Evolutionary conservation across 2,329 filamentous ascomycete species (phyloP), one percentile per base, ranked within the genome.

Genomic region (Epichloe scottii): DNA sequence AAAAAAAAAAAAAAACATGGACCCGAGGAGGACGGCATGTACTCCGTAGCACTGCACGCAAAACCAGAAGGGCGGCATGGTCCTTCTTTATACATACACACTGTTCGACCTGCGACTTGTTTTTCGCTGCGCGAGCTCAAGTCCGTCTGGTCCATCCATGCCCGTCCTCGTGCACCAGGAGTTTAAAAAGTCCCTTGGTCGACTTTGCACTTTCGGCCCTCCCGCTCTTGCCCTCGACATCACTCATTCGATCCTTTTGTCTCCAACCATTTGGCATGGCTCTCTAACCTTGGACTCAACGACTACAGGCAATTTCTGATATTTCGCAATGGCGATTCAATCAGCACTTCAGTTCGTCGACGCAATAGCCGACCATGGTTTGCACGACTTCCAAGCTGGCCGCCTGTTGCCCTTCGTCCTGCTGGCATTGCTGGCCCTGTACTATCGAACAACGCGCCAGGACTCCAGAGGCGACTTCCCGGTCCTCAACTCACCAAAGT

Each of bases 371-470:
- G 39, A 21, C 42, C 10, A n/a, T 12, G n/a, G 26, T 15, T 7
- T 26, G 26, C 41, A 21, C 30, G 35, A 37, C 17, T 37, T 49
- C 5, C 40, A 42, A n/a, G 6, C 70, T 15, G 6, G 8, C 17
- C 52, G 30, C 14, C 21, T 53, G 3, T 74, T 78, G 60, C 66
- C 67, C 66, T 72, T 77, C 55, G 75, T 64, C 68, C 76, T 79
- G 67, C 69, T 76, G 49, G 71, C 66, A 69, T 70, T 74, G 57
- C 63, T 54, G n/a, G 46, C 38, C 19, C 15, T 51, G 12, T 50
- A n/a, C 14, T 7, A 47, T 4, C 35, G 35, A 15, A 3, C 50
- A 33, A 15, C 37, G 19, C 48, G 42, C 3, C 47, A 15, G 15
- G 33, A 39, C 35, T 8, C 21, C 35, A 30, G 33, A 12, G 19